Base-by-base conservation (phyloP, 2,329 filamentous ascomycete species). In the Hypocrella siamensis region DNA sequence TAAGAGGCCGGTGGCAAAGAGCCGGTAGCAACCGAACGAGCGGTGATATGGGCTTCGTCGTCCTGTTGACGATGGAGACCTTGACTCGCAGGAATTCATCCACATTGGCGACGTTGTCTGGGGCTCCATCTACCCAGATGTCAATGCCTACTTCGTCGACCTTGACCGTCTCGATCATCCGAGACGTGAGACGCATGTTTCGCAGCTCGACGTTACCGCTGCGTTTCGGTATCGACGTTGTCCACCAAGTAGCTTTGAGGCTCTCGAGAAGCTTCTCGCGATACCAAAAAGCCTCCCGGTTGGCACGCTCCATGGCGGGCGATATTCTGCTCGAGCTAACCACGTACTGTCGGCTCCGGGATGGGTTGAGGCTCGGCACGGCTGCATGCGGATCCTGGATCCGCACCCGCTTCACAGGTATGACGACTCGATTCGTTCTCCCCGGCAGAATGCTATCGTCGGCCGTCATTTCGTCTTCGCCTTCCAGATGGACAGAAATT, bases 201-300 rank as follows among this genome's bases (percentile, higher is more conserved):
- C 85, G 75, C 4, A 93, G 58, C 47, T 93, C 83, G 31, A 94
- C 68, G 2, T 61, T 63, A 3, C 86, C 86, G 28, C 60, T 57
- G 25, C 78, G 66, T 28, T 57, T 52, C 0, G 61, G 59, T 2
- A 60, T 59, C 2, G 61, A 60, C 2, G 42, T 60, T 0, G 71
- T 72, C 34, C 61, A 70, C 86, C 86, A 94, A 0, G 65, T 70
- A 0, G 78, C 84, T 17, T 64, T 65, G 8, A 93, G 57, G 26
- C 65, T 63, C 37, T 79, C 75, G 3, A 94, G 65, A 2, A 94
- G 67, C 46, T 73, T 75, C 51, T 93, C 81, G 12, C 85, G 73
- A 52, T 84, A 93, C 86, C 86, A 94, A 51, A 94, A 94, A 1
- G 77, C 74, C 55, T 93, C 84, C 31, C 86, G 67, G 37, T 68